Base-by-base conservation (phyloP, 2,329 filamentous ascomycete species). In the Scedosporium boydii region DNA sequence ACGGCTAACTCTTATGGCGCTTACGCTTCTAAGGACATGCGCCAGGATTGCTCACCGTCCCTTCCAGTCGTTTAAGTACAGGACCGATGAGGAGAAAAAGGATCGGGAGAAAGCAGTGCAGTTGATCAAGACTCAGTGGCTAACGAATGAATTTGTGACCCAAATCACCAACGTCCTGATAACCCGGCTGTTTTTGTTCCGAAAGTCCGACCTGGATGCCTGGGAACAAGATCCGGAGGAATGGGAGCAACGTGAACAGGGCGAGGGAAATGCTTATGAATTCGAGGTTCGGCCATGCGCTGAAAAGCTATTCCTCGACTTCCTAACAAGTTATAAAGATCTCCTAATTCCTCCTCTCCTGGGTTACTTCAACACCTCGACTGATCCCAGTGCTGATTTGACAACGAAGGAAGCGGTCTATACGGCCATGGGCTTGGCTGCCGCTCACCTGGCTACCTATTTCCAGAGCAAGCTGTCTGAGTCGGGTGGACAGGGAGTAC, bases 161-260 rank as follows among this genome's bases (percentile, higher is more conserved):
- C 86, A 93, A 66, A 88, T 96, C 67, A 91, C 95, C 71, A 91
- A 95, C 66, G 80, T 88, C 12, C 86, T 96, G 62, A 90, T 99
- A 60, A 91, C 89, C 1, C 87, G 89, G 68, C 91, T 96, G 67
- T 95, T 99, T 71, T 83, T 95, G 44, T 95, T 98, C 73, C 86
- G 91, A 41, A 84, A 89, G 64, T 86, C 86, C 60, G 95, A 99
- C 73, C 82, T 98, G 1, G 87, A 91, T 65, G 89, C 91, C 63
- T 99, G 95, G 95, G 89, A 96, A 71, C 89, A 96, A 70, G 92
- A 96, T 63, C 91, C 93, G 0, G 91, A 99, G 72, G 92, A 96
- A 61, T 99, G 95, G 93, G 93, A 97, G 73, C 87, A 90, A 66
- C 87, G 88, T 69, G 92, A 97, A 77, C 91, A 96, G 69, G 89